Percentiles rank a stretch among this genome's conserved stretches.
These are phyloP conservation scores for Scleroderma citrinum DNA, from an alignment of 768 basidiomycete species.

Conservation along the genomic window DNA sequence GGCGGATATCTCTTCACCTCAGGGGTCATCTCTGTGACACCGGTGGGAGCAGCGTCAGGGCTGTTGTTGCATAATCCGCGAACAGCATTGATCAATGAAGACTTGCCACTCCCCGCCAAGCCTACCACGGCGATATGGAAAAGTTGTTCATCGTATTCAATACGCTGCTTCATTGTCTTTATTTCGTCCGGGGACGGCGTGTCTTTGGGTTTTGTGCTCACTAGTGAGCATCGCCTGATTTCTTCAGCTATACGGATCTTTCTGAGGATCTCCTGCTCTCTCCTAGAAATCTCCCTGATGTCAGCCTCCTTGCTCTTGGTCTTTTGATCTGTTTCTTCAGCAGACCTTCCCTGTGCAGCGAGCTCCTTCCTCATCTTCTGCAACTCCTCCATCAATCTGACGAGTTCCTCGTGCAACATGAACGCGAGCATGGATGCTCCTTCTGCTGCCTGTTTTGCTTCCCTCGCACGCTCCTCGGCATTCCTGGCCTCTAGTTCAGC, in stretches of 20 bases:
- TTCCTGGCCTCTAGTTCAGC: neutral
- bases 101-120: constrained; percentile 30
- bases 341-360: neutral
- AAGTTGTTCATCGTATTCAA: constrained; percentile 18
- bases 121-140: constrained; percentile 31
- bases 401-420: no score
- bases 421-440: no score
- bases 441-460: neutral
- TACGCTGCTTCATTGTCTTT: constrained; percentile 5
- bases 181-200: constrained; percentile 17
- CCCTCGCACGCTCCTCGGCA: neutral
- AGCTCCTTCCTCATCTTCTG: no score
- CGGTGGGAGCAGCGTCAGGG: constrained; percentile 21
- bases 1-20: constrained; percentile 19
- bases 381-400: no score
- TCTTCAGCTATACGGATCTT: constrained; percentile 3
- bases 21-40: constrained; percentile 25
- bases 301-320: neutral
- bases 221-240: constrained; percentile 10
- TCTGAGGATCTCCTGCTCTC: neutral
- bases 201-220: constrained; percentile 20
- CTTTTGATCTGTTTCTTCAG: neutral
- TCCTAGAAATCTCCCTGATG: neutral
- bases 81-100: constrained; percentile 32
- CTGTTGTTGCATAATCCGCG: constrained; percentile 23